Conservation (phyloP, 2,329 filamentous ascomycete genomes). For the Chrysoporthe austroafricana region DNA sequence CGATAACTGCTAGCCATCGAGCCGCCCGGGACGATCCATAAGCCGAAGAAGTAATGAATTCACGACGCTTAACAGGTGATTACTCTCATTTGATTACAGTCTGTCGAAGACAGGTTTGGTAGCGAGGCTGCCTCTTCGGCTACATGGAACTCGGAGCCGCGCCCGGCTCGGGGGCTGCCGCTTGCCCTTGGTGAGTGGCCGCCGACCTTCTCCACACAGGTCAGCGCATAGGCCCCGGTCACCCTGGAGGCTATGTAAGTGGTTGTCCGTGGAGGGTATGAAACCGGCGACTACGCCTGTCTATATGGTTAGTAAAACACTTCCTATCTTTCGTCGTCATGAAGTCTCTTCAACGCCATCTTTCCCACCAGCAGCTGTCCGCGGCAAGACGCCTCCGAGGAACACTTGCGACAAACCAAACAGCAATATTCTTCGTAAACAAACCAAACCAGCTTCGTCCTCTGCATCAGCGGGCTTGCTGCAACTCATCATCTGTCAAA, state of each 20-base stretch:
- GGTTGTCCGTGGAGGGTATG: neutral
- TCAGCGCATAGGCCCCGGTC: neutral
- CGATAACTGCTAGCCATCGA: neutral
- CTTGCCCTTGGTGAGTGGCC: neutral
- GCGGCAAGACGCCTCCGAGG: conserved; percentile 3
- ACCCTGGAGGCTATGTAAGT: neutral
- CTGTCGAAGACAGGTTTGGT: neutral
- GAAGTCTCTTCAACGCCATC: neutral
- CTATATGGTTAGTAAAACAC: neutral
- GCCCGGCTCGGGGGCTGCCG: neutral
- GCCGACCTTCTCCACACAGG: neutral
- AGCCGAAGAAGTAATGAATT: neutral
- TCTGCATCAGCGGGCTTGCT: neutral
- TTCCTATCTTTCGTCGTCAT: neutral
- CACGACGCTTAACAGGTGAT: neutral
- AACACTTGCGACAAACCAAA: neutral
- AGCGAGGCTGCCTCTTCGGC: conserved; percentile 1
- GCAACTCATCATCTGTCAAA: neutral
- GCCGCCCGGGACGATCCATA: conserved; percentile 1
- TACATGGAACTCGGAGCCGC: neutral
- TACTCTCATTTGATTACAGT: neutral
- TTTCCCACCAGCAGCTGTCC: neutral
- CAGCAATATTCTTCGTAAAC: neutral
- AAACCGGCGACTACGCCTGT: neutral
- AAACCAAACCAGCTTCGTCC: conserved; percentile 2